Conservation (phyloP, 2,329 filamentous ascomycete species). For the Colletotrichum zoysiae region DNA sequence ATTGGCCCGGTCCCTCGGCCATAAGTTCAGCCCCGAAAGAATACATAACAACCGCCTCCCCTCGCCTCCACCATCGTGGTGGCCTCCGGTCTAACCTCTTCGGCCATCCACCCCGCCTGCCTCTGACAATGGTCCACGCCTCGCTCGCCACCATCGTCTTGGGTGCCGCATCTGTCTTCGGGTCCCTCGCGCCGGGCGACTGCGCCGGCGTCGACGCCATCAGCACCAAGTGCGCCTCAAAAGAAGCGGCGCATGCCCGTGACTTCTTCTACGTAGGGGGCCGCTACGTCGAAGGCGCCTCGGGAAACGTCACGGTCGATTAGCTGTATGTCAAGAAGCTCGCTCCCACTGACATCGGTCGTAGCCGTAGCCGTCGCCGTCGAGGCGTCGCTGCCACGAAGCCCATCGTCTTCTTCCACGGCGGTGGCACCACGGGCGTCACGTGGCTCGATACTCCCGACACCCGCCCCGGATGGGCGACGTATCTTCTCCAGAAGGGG, state of each 20-base stretch:
- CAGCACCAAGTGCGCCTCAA: constrained; percentile 37
- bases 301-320: constrained; percentile 50
- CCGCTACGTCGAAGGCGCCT: constrained; percentile 48
- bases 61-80: background rate
- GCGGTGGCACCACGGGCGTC: constrained; percentile 32
- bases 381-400: background rate
- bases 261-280: constrained; percentile 55
- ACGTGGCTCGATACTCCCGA: constrained; percentile 61
- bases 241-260: constrained; percentile 44
- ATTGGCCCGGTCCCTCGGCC: background rate
- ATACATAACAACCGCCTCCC: background rate
- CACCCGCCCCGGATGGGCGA: constrained; percentile 59
- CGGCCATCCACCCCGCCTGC: background rate
- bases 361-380: constrained; percentile 4
- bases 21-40: background rate
- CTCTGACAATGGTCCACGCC: constrained; percentile 20
- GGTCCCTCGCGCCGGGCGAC: constrained; percentile 9
- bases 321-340: constrained; percentile 69
- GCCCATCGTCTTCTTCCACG: constrained; percentile 38
- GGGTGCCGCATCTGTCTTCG: background rate
- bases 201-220: constrained; percentile 37
- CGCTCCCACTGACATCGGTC: constrained; percentile 45
- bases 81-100: background rate
- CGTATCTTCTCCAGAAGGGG: constrained; percentile 56
- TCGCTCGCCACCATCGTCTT: constrained; percentile 12